Percentiles rank a stretch among this genome's conserved stretches.
Evolutionary conservation across 768 basidiomycete genomes (phyloP).

Genomic region (Ephemerocybe angulata): DNA sequence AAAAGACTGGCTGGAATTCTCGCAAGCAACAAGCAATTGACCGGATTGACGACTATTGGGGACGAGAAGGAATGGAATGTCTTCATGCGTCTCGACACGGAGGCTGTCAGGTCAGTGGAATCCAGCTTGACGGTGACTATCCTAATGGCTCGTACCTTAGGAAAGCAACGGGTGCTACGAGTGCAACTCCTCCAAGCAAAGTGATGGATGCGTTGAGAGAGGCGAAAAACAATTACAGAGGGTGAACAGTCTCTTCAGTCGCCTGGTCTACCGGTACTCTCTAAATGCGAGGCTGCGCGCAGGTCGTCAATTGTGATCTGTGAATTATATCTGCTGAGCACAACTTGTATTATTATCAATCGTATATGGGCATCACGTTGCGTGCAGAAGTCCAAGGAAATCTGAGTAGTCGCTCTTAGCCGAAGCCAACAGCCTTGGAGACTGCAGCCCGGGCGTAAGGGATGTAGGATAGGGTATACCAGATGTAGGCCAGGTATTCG

Average conservation of each 20-base stretch:
- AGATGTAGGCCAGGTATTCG: constrained; percentile 87
- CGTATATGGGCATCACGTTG: background rate
- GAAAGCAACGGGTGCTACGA: constrained; percentile 40
- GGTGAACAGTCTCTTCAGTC: constrained; percentile 33
- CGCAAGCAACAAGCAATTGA: constrained; percentile 57
- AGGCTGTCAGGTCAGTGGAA: constrained; percentile 56
- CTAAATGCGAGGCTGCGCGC: too few species aligned
- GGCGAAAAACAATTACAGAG: constrained; percentile 81
- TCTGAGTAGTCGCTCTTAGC: constrained; percentile 18
- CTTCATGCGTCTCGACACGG: constrained; percentile 77
- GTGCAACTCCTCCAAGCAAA: constrained; percentile 42
- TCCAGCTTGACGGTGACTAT: background rate
- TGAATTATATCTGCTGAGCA: background rate
- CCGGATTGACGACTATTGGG: constrained; percentile 83
- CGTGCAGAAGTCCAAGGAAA: background rate
- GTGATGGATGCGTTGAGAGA: constrained; percentile 76
- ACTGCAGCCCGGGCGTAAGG: constrained; percentile 83
- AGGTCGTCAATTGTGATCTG: too few species aligned
- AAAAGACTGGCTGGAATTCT: constrained; percentile 55
- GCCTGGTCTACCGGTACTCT: background rate
- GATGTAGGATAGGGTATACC: constrained; percentile 87
- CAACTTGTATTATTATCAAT: background rate
- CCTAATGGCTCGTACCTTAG: constrained; percentile 32
- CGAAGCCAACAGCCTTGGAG: constrained; percentile 56
- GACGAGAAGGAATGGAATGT: constrained; percentile 96